phyloP scores from a whole-genome alignment of 177 flowering plant species.

The Vitis hybrid region DNA sequence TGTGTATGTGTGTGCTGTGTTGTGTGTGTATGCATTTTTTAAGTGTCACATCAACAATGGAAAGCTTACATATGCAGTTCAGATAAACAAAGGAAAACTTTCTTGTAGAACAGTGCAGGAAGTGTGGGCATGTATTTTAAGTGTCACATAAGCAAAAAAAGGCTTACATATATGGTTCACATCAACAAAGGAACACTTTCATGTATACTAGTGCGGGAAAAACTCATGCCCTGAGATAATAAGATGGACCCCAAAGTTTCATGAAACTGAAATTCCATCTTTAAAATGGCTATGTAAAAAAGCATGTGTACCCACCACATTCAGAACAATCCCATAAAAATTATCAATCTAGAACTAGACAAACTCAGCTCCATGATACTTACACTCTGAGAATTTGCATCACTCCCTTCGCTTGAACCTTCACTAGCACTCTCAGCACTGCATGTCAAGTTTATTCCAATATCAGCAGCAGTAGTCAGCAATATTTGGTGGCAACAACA shows the following conservation, averaged over 20 bases:
- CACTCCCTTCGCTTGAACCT: slow-evolving; percentile 96
- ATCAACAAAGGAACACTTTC: too few species aligned
- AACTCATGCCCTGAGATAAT: too few species aligned
- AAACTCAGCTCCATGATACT: slow-evolving; percentile 18
- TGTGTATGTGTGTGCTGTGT: too few species aligned
- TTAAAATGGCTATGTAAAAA: not conserved
- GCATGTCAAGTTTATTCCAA: slow-evolving; percentile 29
- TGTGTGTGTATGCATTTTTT: too few species aligned
- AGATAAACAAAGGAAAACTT: too few species aligned
- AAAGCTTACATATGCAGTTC: too few species aligned
- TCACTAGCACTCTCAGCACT: slow-evolving; percentile 92
- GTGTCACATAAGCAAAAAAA: too few species aligned
- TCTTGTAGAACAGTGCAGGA: too few species aligned
- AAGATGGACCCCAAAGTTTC: not conserved
- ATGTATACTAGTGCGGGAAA: too few species aligned
- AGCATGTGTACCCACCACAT: not conserved
- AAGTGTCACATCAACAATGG: too few species aligned
- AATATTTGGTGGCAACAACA: not conserved
- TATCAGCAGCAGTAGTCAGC: slow-evolving; percentile 8
- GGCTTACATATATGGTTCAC: too few species aligned
- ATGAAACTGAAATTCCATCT: not conserved
- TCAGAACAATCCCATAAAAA: not conserved
- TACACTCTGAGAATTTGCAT: slow-evolving; percentile 87
- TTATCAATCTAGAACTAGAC: not conserved
- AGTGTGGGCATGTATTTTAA: too few species aligned